These are phyloP conservation scores for Plectranthus barbatus DNA, from an alignment of 257 asterid species.

Conservation along the genomic window DNA sequence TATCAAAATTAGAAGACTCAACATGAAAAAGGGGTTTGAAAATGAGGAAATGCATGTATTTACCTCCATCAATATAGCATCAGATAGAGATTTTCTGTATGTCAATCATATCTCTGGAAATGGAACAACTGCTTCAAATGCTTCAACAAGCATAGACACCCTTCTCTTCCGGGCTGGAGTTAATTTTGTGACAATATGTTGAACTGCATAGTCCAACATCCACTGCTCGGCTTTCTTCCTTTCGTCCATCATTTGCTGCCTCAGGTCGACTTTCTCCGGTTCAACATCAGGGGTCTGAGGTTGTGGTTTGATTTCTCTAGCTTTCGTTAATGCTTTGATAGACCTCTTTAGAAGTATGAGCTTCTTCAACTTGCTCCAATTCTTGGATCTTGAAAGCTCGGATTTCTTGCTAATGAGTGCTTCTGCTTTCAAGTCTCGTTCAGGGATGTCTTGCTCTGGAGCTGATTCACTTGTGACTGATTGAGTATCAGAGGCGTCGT, in stretches of 20 bases:
- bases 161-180: slow-evolving; percentile 71
- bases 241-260: slow-evolving; percentile 63
- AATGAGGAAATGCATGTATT: not conserved
- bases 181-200: slow-evolving; percentile 55
- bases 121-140: slow-evolving; percentile 96
- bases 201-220: slow-evolving; percentile 96
- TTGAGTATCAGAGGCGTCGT: slow-evolving; percentile 41
- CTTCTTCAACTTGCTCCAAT: slow-evolving; percentile 79
- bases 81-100: no score
- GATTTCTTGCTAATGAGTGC: slow-evolving; percentile 10
- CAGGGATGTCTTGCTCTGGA: slow-evolving; percentile 31
- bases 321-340: slow-evolving; percentile 67
- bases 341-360: slow-evolving; percentile 65
- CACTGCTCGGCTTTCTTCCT: slow-evolving; percentile 84
- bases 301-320: slow-evolving; percentile 30
- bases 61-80: slow-evolving; percentile 14
- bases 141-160: slow-evolving; percentile 94
- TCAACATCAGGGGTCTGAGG: slow-evolving; percentile 19
- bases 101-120: slow-evolving; percentile 44
- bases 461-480: slow-evolving; percentile 39
- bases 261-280: slow-evolving; percentile 49
- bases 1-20: not conserved
- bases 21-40: not conserved
- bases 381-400: slow-evolving; percentile 37
- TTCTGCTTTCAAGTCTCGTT: slow-evolving; percentile 9